Evolutionary conservation across 2,329 filamentous ascomycete genomes (phyloP), one percentile per base, ranked within the genome.

Genomic region (Sclerotinia nivalis): DNA sequence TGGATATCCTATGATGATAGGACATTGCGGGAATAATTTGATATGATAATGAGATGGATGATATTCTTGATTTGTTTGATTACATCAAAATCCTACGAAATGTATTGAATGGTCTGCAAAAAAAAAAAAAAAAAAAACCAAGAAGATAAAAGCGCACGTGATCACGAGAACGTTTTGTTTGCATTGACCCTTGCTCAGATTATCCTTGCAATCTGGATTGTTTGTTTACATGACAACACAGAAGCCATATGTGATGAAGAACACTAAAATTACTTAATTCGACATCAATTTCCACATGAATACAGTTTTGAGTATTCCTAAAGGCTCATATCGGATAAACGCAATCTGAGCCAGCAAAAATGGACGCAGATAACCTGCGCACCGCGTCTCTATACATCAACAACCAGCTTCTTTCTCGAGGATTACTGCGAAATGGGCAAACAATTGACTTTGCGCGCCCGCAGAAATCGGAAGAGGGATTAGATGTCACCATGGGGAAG

Each of bases 391-490:
- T 88, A 79, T 91, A 91, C 79, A 89, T 91, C 82, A 91, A 91
- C 81, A 91, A 91, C 77, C 88, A 91, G 77, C 83, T 91, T 56
- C 83, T 91, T 18, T 89, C 88, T 6, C 83, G 89, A 71, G 89
- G 89, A 4, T 82, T 91, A 13, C 79, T 91, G 34, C 84, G 87
- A 74, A 88, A 90, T 85, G 88, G 91, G 74, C 88, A 91, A 76
- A 84, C 83, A 55, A 92, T 99, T 80, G 90, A 97, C 80, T 99
- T 99, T 79, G 89, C 91, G 71, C 84, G 88, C 72, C 90, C 92
- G 12, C 87, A 87, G 67, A 84, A 87, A 72, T 86, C 84, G 71
- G 87, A 89, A 73, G 85, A 85, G 25, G 87, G 87, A 25, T 84
- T 87, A 50, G 86, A 86, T 77, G 87, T 86, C 65, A 92, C 91